phyloP scores from a whole-genome alignment of 352 stramenopile genomes.

The Globisporangium cystogenes region DNA sequence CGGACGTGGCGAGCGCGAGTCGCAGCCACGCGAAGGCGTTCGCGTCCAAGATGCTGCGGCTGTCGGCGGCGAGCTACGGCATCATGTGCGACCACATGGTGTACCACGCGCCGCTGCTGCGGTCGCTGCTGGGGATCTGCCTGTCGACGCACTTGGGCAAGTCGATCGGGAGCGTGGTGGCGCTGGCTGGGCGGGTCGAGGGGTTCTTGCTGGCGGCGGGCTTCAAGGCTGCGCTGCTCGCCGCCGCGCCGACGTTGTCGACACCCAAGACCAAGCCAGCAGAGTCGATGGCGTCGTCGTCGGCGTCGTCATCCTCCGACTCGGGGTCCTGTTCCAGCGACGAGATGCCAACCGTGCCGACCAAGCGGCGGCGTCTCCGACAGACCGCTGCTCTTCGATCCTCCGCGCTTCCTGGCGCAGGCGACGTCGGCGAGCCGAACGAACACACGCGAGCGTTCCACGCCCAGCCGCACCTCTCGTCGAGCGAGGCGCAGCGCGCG shows the following conservation, averaged over 20 bases:
- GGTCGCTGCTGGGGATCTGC: slow-evolving; percentile 35
- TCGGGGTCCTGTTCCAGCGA: background rate
- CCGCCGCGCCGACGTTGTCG: background rate
- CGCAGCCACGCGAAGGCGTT: background rate
- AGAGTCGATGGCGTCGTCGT: background rate
- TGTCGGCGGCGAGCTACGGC: slow-evolving; percentile 30
- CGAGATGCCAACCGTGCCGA: slow-evolving; percentile 2
- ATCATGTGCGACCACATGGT: slow-evolving; percentile 66
- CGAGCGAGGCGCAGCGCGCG: slow-evolving; percentile 22
- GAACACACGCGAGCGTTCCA: background rate
- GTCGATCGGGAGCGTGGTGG: slow-evolving; percentile 18
- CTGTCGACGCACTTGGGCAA: slow-evolving; percentile 22
- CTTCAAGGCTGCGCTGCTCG: slow-evolving; percentile 14
- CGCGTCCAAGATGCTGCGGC: background rate
- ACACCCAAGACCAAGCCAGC: background rate
- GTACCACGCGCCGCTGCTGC: slow-evolving; percentile 49
- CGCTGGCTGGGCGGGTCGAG: slow-evolving; percentile 28
- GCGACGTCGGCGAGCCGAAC: too few relatives aligned
- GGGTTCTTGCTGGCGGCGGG: slow-evolving; percentile 34
- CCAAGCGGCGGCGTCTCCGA: slow-evolving; percentile 12
- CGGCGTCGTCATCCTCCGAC: background rate
- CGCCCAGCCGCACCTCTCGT: slow-evolving; percentile 25
- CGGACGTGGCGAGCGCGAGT: slow-evolving; percentile 4
- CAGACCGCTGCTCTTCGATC: background rate
- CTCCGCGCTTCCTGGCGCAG: background rate